These are phyloP conservation scores for Cercospora sp. DNA, from an alignment of 2,329 filamentous ascomycete species.

Conservation along the genomic window DNA sequence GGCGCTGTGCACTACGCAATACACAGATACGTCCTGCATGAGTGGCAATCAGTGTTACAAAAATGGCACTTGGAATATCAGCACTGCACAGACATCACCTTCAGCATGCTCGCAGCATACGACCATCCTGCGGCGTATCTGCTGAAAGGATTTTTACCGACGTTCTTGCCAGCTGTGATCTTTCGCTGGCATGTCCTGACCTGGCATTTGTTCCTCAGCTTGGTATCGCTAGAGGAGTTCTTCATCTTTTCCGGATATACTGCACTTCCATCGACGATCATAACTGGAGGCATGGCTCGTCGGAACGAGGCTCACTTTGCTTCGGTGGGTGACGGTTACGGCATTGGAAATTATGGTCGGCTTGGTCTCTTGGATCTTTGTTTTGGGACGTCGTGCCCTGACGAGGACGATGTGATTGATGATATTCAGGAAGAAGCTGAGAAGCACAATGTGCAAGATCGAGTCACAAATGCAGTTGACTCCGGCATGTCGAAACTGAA, in stretches of 20 bases:
- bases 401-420: conserved; percentile 56
- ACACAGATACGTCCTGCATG: conserved; percentile 69
- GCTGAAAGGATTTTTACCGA: conserved; percentile 63
- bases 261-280: conserved; percentile 58
- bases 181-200: conserved; percentile 72
- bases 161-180: conserved; percentile 65
- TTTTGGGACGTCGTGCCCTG: conserved; percentile 51
- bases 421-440: conserved; percentile 58
- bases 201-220: conserved; percentile 63
- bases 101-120: conserved; percentile 63
- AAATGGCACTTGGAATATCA: conserved; percentile 57
- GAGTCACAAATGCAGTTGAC: conserved; percentile 40
- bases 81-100: conserved; percentile 59
- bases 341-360: conserved; percentile 46
- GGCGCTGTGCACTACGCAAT: conserved; percentile 71
- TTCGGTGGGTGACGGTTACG: conserved; percentile 37
- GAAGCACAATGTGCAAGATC: conserved; percentile 55
- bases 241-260: conserved; percentile 69
- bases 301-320: conserved; percentile 60
- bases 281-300: conserved; percentile 60
- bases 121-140: conserved; percentile 69
- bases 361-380: conserved; percentile 62
- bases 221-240: conserved; percentile 67
- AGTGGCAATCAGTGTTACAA: conserved; percentile 35
- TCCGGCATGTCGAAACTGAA: conserved; percentile 21